These are phyloP conservation scores for Tricholoma hemisulphureum DNA, from an alignment of 768 basidiomycete genomes.

Conservation along the genomic window DNA sequence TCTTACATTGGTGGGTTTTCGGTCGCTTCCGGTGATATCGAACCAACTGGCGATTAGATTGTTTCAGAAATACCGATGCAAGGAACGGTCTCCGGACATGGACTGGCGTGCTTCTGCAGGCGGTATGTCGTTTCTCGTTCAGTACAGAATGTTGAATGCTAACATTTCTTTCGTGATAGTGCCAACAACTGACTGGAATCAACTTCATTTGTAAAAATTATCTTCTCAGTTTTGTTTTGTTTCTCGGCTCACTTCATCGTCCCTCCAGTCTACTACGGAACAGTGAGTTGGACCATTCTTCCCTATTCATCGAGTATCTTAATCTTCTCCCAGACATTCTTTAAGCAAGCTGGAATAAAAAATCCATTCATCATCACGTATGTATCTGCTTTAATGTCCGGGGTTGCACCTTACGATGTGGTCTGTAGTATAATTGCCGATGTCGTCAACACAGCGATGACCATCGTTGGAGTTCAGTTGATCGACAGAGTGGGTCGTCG, in stretches of 20 bases:
- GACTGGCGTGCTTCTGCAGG: constrained; percentile 80
- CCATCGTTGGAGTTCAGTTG: constrained; percentile 76
- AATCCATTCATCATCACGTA: constrained; percentile 59
- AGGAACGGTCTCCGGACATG: constrained; percentile 65
- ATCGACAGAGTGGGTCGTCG: constrained; percentile 85
- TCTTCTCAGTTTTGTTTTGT: background rate
- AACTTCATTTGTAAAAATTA: constrained; percentile 44
- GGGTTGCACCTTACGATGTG: background rate
- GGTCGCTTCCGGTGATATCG: background rate
- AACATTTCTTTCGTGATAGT: constrained; percentile 16
- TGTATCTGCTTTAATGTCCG: constrained; percentile 10
- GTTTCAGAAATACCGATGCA: constrained; percentile 58
- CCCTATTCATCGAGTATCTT: too few relatives aligned
- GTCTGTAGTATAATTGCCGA: constrained; percentile 53
- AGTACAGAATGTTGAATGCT: background rate
- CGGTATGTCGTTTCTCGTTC: constrained; percentile 17
- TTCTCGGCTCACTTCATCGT: background rate
- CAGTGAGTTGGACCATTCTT: constrained; percentile 38
- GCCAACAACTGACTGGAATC: constrained; percentile 78
- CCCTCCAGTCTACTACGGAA: constrained; percentile 56
- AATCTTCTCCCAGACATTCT: constrained; percentile 64
- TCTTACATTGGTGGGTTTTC: constrained; percentile 44
- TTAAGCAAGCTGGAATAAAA: constrained; percentile 54
- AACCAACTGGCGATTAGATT: constrained; percentile 34
- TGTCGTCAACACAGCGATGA: constrained; percentile 78